Evolutionary conservation across 1,284 basidiomycete genomes (phyloP).

Genomic region (Omphalotus olearius): DNA sequence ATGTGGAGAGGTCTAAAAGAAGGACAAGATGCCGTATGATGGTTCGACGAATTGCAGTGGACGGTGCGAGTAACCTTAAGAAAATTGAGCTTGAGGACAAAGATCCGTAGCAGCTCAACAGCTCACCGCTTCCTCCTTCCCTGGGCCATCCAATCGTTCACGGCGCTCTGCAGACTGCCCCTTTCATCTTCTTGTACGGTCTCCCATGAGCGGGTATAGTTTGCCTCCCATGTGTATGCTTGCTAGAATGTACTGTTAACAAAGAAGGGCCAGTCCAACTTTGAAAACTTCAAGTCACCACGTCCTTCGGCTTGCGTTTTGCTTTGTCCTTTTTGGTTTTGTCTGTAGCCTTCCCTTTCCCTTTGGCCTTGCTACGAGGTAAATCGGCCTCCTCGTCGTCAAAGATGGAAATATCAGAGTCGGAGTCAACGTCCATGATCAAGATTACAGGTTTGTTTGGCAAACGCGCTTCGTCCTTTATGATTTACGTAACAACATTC

Average conservation of each 20-base stretch:
- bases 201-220: conserved; percentile 95
- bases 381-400: conserved; percentile 25
- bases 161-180: conserved; percentile 87
- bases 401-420: conserved; percentile 34
- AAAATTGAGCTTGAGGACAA: background rate
- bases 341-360: conserved; percentile 35
- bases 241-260: conserved; percentile 36
- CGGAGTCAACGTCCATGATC: conserved; percentile 35
- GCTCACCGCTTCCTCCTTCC: conserved; percentile 77
- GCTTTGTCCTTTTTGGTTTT: conserved; percentile 36
- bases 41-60: conserved; percentile 82
- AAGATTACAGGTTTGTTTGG: background rate
- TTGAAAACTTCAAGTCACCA: conserved; percentile 22
- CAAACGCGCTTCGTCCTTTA: too few species aligned
- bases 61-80: conserved; percentile 67
- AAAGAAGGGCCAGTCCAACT: background rate
- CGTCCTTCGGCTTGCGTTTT: conserved; percentile 45
- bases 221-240: conserved; percentile 94
- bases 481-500: too few species aligned
- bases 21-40: conserved; percentile 96
- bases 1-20: conserved; percentile 84
- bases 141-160: conserved; percentile 85
- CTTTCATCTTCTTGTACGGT: conserved; percentile 94
- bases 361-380: conserved; percentile 35
- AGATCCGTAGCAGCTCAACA: background rate